Percentiles rank a stretch among this genome's conserved stretches.
Evolutionary conservation across 176 grass and related monocot genomes (phyloP).

Genomic region (Eremochloa ophiuroides): DNA sequence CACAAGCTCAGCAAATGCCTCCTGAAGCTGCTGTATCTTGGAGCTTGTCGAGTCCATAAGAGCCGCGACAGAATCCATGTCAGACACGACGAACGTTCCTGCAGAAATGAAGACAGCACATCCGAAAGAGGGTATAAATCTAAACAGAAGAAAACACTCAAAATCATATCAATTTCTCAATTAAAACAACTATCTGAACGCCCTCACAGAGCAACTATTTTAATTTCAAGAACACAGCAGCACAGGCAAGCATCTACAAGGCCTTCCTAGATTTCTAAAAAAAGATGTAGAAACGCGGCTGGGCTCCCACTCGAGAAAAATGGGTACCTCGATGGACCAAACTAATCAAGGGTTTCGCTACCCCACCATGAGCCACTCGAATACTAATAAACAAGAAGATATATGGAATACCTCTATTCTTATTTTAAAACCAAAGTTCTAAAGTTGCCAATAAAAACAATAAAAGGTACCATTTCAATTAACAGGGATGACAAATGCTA

Average conservation of each 20-base stretch:
- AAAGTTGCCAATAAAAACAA: too few relatives aligned
- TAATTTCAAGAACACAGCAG: not conserved
- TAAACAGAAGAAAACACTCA: not conserved
- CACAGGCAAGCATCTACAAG: not conserved
- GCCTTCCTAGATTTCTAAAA: not conserved
- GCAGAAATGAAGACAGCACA: not conserved
- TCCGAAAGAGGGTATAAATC: not conserved
- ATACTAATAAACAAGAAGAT: too few relatives aligned
- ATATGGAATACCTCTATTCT: too few relatives aligned
- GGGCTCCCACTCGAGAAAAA: not conserved
- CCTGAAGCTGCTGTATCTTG: slow-evolving; percentile 81
- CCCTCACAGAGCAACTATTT: not conserved
- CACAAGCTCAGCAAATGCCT: slow-evolving; percentile 76
- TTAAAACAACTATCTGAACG: not conserved
- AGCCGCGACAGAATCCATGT: slow-evolving; percentile 50
- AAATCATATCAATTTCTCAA: not conserved
- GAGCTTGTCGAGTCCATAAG: slow-evolving; percentile 86
- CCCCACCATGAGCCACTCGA: too few relatives aligned
- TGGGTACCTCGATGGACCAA: too few relatives aligned
- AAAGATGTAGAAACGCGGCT: not conserved
- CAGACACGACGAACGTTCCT: slow-evolving; percentile 38
- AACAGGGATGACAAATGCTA: too few relatives aligned
- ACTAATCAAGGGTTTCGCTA: too few relatives aligned
- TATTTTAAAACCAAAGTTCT: too few relatives aligned
- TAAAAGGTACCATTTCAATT: too few relatives aligned